Evolutionary conservation across 371 early-diverging fungal genomes (phyloP), one percentile per base, ranked within the genome.

Genomic region (Apophysomyces elegans): DNA sequence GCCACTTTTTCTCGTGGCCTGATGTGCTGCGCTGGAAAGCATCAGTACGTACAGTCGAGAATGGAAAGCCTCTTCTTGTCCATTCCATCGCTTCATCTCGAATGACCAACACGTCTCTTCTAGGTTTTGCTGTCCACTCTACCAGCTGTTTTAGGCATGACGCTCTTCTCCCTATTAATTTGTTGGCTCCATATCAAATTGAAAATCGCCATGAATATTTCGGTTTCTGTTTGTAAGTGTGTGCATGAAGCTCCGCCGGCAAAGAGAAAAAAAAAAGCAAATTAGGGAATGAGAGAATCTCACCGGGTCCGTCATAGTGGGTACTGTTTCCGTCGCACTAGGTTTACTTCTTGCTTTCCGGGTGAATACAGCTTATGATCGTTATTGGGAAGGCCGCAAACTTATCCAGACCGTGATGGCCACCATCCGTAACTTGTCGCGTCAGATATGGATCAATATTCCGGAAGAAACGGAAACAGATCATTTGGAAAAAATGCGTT

Each of bases 351-450:
- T 92, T 36, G 92, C 88, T 54, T 93, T 93, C 76, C 84, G 92
- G 58, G 92, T 91, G 60, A 92, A 92, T 75, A 88, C 91, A 7
- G 86, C 91, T 1, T 93, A 93, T 70, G 91, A 91, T 57, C 75
- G 93, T 16, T 94, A 87, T 71, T 89, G 86, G 83, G 91, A 91
- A 64, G 93, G 90, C 12, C 80, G 91, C 46, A 82, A 84, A 61
- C 69, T 89, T 16, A 88, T 90, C 82, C 83, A 84, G 14, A 78
- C 81, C 0, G 75, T 92, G 44, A 81, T 79, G 60, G 83, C 83
- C 12, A 85, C 84, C 38, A 76, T 82, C 47, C 77, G 89, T 32
- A 88, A 88, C 61, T 67, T 91, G 26, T 79, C 90, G 2, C 84
- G 93, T 5, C 77, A 85, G 58, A 74, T 91, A 5, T 91, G 90